Base-by-base conservation (phyloP, 306 rosid species). In the Elaeagnus macrophylla region DNA sequence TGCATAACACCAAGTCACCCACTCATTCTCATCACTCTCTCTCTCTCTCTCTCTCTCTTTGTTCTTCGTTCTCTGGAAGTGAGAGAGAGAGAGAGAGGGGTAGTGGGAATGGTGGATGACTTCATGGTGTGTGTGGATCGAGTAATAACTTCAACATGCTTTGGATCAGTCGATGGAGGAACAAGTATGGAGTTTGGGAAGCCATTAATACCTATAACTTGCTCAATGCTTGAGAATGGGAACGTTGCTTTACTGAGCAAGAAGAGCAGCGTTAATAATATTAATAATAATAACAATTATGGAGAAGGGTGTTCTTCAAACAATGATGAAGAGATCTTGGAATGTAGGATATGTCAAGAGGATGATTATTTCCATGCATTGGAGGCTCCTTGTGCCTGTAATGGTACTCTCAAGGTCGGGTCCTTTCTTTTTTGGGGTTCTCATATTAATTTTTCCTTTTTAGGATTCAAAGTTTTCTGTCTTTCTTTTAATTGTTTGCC, bases 321-420 rank as follows among this genome's bases (percentile, higher is more conserved):
- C 60, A 58, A 43, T 20, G 15, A 15, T 12, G 12, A 1, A 25
- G 59, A 40, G 59, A 36, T 35, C 16, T 41, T 62, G 67, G 67
- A 61, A 37, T 61, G 66, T 25, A 61, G 66, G 39, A 53, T 62
- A n/a, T 52, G 59, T 10, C 59, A 52, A 51, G 67, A 62, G 32
- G 67, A 62, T 14, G 67, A 62, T 12, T 25, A 41, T 3, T 35
- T 42, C 16, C 44, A 40, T 41, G 48, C 44, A 46, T 51, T 53
- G 67, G 67, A 62, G 52, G 35, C 51, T 52, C 67, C 59, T 52
- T 62, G 67, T 43, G 50, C 59, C 51, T 62, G 67, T 17, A 62
- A 52, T 43, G 67, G 67, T 42, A 62, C 67, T 53, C 59, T 62
- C 59, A 52, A 52, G 59, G 59, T 53, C 39, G 10, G 32, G 32